phyloP scores from a whole-genome alignment of 108 stramenopile species.

The Thalassiosira profunda region DNA sequence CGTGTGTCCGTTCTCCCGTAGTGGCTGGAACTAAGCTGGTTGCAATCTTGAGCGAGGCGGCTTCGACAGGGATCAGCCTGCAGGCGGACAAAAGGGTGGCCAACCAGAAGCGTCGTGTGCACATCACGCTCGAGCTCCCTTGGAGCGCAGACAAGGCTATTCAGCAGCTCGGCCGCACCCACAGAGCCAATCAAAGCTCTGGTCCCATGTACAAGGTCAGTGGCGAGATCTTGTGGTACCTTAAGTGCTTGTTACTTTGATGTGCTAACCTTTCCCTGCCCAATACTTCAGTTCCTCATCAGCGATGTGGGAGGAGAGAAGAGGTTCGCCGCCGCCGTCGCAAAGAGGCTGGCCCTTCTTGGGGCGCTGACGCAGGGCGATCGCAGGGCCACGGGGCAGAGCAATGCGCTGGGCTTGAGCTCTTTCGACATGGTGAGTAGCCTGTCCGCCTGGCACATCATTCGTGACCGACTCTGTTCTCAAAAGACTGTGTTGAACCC shows the following conservation, averaged over 20 bases:
- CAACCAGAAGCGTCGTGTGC: conserved; percentile 58
- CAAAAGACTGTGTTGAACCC: no score
- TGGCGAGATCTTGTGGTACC: no score
- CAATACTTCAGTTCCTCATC: conserved; percentile 48
- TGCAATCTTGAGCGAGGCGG: conserved; percentile 82
- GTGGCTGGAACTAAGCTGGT: conserved; percentile 63
- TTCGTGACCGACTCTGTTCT: no score
- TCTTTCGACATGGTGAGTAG: conserved; percentile 45
- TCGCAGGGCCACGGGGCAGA: conserved; percentile 48
- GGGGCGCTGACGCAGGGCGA: conserved; percentile 80
- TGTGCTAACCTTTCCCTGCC: no score
- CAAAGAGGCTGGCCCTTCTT: conserved; percentile 58
- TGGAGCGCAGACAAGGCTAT: conserved; percentile 87
- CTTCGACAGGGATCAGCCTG: conserved; percentile 70
- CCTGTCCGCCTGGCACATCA: no score
- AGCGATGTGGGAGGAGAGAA: conserved; percentile 72
- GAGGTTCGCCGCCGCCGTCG: conserved; percentile 78
- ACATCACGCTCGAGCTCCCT: conserved; percentile 83
- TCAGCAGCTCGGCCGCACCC: conserved; percentile 83
- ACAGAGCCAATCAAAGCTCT: conserved; percentile 60
- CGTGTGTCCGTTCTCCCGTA: no score
- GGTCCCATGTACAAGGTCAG: conserved; percentile 66
- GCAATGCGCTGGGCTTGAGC: conserved; percentile 40
- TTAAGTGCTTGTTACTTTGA: no score
- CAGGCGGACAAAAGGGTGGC: conserved; percentile 48